Percentiles rank a stretch among this genome's conserved stretches.
phyloP scores from a whole-genome alignment of 176 grass and related monocot species.

The Dendrocalamus sinicus region DNA sequence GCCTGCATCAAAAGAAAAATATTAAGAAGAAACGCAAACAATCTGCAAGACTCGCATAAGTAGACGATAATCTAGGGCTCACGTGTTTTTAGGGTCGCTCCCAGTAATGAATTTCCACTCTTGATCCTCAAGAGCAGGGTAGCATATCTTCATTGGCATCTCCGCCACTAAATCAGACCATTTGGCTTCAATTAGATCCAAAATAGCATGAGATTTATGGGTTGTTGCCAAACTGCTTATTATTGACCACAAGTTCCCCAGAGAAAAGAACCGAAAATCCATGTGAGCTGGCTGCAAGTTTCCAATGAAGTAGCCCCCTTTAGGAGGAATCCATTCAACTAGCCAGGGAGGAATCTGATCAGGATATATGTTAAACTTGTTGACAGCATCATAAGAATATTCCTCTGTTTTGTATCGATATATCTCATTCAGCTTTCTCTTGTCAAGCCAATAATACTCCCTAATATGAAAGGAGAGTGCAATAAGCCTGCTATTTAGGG shows the following conservation, averaged over 20 bases:
- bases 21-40: not conserved
- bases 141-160: constrained; percentile 92
- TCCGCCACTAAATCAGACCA: constrained; percentile 90
- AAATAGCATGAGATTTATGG: constrained; percentile 79
- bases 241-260: constrained; percentile 90
- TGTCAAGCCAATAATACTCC: constrained; percentile 90
- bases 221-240: constrained; percentile 77
- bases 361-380: constrained; percentile 97
- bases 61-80: constrained; percentile 34
- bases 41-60: not conserved
- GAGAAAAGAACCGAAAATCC: constrained; percentile 86
- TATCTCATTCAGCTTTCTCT: constrained; percentile 87
- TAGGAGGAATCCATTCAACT: constrained; percentile 88
- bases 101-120: constrained; percentile 93
- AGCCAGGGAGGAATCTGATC: constrained; percentile 86
- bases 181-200: constrained; percentile 82
- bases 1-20: constrained; percentile 56
- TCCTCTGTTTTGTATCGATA: constrained; percentile 95
- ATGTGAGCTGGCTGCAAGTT: constrained; percentile 92
- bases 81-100: constrained; percentile 95
- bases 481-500: constrained; percentile 83
- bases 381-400: constrained; percentile 89
- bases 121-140: constrained; percentile 84
- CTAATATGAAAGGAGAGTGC: constrained; percentile 88
- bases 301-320: constrained; percentile 85